Evolutionary conservation across 2,329 filamentous ascomycete species (phyloP).

Genomic region (Pseudogymnoascus verrucosus): DNA sequence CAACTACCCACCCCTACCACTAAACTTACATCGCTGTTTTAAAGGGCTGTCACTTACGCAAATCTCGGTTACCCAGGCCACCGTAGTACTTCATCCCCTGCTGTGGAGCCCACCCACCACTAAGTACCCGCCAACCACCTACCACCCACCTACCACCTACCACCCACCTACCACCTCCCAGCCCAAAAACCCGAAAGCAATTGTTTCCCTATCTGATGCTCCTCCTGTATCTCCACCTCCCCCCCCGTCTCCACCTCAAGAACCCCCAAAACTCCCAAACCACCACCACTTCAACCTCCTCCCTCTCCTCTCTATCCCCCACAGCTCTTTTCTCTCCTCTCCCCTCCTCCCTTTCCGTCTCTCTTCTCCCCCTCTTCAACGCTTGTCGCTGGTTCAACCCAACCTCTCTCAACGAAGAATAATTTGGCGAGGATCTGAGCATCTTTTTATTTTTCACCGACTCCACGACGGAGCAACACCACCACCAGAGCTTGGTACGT

Average conservation of each 20-base stretch:
- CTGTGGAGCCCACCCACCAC: neutral
- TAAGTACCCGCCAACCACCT: neutral
- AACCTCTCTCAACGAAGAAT: neutral
- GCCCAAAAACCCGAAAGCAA: neutral
- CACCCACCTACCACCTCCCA: neutral
- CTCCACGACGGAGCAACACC: neutral
- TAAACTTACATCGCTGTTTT: no score
- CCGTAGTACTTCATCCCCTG: neutral
- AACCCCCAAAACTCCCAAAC: neutral
- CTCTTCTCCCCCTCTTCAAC: neutral
- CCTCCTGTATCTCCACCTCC: neutral
- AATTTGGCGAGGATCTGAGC: neutral
- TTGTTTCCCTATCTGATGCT: constrained; percentile 4
- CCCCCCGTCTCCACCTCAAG: neutral
- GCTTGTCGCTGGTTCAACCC: neutral
- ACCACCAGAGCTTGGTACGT: neutral
- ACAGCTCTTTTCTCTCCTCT: neutral
- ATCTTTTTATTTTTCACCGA: constrained; percentile 2
- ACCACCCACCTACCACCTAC: neutral
- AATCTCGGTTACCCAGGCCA: neutral
- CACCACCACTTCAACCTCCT: neutral
- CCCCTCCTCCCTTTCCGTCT: neutral
- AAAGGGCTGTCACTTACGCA: neutral
- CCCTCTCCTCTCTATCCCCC: neutral
- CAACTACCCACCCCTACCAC: no score